phyloP scores from a whole-genome alignment of 2,329 filamentous ascomycete genomes.

The Ophiostoma perfectum region DNA sequence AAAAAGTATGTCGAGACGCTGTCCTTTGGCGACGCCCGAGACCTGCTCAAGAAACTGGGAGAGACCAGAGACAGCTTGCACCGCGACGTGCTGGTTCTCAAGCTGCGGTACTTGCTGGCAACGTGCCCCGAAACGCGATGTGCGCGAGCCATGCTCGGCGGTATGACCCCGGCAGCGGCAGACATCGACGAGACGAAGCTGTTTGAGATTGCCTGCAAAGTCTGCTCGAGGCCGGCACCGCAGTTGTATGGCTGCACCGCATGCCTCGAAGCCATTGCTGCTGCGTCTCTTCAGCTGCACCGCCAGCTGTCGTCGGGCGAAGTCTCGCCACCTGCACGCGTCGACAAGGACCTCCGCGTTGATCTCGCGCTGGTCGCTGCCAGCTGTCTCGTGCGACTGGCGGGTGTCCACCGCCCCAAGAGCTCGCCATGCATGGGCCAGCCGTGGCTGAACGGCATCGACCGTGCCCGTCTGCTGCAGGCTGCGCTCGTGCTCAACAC shows the following conservation, averaged over 20 bases:
- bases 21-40: slow-evolving; percentile 37
- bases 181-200: background rate
- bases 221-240: slow-evolving; percentile 21
- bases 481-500: slow-evolving; percentile 47
- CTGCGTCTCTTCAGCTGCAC: slow-evolving; percentile 27
- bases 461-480: slow-evolving; percentile 39
- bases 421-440: background rate
- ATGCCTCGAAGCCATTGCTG: slow-evolving; percentile 27
- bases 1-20: slow-evolving; percentile 43
- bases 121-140: slow-evolving; percentile 36
- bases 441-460: slow-evolving; percentile 26
- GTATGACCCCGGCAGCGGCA: background rate
- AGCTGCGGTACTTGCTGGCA: slow-evolving; percentile 42
- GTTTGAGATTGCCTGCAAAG: slow-evolving; percentile 26
- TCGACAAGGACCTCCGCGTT: slow-evolving; percentile 34
- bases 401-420: slow-evolving; percentile 26
- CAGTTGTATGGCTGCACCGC: slow-evolving; percentile 18
- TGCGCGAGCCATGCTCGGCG: slow-evolving; percentile 6
- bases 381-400: slow-evolving; percentile 32
- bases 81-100: slow-evolving; percentile 34
- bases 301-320: slow-evolving; percentile 27
- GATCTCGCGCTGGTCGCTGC: slow-evolving; percentile 34
- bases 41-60: slow-evolving; percentile 34
- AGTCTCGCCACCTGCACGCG: background rate
- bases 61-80: background rate